Evolutionary conservation across 1,139 yeast genomes (phyloP).

Genomic region (Lodderomyces margitis): DNA sequence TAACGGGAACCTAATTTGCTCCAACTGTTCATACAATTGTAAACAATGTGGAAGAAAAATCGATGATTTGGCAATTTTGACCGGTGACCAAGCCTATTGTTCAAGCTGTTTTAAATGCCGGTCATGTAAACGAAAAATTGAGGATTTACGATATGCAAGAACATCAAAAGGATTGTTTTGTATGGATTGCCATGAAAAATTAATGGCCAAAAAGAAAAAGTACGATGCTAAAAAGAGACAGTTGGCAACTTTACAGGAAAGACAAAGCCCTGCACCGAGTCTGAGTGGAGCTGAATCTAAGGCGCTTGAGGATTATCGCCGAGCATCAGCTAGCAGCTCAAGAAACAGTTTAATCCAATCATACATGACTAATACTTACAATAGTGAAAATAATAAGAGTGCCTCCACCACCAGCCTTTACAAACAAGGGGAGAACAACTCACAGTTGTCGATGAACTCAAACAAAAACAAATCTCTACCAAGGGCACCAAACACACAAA

Average conservation of each 20-base stretch:
- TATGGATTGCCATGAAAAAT: slow-evolving; percentile 86
- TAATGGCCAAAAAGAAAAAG: slow-evolving; percentile 65
- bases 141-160: slow-evolving; percentile 87
- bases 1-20: slow-evolving; percentile 87
- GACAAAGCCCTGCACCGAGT: slow-evolving; percentile 8
- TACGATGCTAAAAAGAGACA: slow-evolving; percentile 48
- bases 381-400: slow-evolving; percentile 4
- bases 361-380: slow-evolving; percentile 9
- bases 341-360: slow-evolving; percentile 16
- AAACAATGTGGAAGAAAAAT: slow-evolving; percentile 85
- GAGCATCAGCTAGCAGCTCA: slow-evolving; percentile 11
- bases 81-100: slow-evolving; percentile 95
- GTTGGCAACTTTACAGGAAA: slow-evolving; percentile 18
- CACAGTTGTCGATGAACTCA: slow-evolving; percentile 19
- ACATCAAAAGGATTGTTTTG: slow-evolving; percentile 94
- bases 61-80: slow-evolving; percentile 92
- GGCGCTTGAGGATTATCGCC: slow-evolving; percentile 8
- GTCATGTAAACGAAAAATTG: slow-evolving; percentile 83
- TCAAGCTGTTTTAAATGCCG: slow-evolving; percentile 89
- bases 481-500: slow-evolving; percentile 22
- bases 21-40: slow-evolving; percentile 87
- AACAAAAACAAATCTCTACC: slow-evolving; percentile 32
- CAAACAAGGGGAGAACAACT: slow-evolving; percentile 9
- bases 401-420: slow-evolving; percentile 9
- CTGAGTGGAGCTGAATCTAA: slow-evolving; percentile 6